Evolutionary conservation across 2,329 filamentous ascomycete species (phyloP).

Genomic region (Fusarium equiseti): DNA sequence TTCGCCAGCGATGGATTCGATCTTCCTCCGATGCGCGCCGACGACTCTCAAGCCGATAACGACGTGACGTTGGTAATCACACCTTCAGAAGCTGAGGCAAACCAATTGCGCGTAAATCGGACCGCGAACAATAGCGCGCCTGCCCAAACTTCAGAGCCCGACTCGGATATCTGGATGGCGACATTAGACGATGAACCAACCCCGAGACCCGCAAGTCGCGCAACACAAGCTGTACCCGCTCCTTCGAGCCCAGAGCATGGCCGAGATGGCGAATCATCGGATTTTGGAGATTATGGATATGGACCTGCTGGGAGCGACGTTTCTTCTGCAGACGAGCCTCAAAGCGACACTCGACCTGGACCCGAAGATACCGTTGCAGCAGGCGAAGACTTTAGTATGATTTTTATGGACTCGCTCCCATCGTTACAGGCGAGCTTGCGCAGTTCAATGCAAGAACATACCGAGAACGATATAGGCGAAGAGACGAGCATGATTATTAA

Average conservation of each 20-base stretch:
- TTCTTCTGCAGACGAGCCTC: conserved; percentile 52
- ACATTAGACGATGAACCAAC: conserved; percentile 56
- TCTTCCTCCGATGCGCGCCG: conserved; percentile 35
- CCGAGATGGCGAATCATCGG: conserved; percentile 30
- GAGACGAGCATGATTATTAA: conserved; percentile 69
- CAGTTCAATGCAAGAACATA: conserved; percentile 50
- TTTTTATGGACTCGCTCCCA: conserved; percentile 66
- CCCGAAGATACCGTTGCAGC: conserved; percentile 59
- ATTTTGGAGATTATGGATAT: conserved; percentile 48
- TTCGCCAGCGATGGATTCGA: conserved; percentile 36
- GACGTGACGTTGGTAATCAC: conserved; percentile 47
- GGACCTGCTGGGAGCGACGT: conserved; percentile 50
- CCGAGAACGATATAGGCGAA: conserved; percentile 64
- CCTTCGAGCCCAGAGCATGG: conserved; percentile 30
- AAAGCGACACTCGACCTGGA: conserved; percentile 36
- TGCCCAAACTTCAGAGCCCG: conserved; percentile 47
- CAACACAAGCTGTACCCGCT: conserved; percentile 17
- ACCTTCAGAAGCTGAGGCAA: conserved; percentile 39
- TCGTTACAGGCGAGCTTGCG: conserved; percentile 60
- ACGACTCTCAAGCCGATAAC: conserved; percentile 47
- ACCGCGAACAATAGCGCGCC: conserved; percentile 32
- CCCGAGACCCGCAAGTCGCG: conserved; percentile 47
- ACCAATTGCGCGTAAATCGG: conserved; percentile 20
- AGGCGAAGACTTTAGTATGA: conserved; percentile 71
- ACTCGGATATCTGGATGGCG: conserved; percentile 61